phyloP scores from a whole-genome alignment of 805 yeast genomes.

The Kuraishia ogatae region DNA sequence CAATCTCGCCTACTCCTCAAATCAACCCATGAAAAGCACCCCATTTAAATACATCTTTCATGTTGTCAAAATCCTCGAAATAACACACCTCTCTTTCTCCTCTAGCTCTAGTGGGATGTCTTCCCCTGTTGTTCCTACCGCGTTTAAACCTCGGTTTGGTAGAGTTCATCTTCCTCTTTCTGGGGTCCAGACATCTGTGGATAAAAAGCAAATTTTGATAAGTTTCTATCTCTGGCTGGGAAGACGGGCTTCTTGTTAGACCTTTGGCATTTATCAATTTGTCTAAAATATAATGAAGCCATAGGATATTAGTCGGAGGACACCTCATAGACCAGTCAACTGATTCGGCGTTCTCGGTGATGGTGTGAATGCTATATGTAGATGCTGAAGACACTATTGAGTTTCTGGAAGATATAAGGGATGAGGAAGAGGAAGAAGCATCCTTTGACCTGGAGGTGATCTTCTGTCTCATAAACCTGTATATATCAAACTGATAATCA shows the following conservation, averaged over 20 bases:
- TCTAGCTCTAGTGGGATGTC: neutral
- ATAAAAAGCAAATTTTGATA: constrained; percentile 20
- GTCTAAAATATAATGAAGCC: constrained; percentile 57
- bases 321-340: constrained; percentile 39
- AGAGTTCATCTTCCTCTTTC: constrained; percentile 14
- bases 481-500: constrained; percentile 54
- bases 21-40: neutral
- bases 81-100: neutral
- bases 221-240: constrained; percentile 10
- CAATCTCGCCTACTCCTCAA: neutral
- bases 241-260: neutral
- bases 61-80: constrained; percentile 1
- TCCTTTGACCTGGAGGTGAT: neutral
- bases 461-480: constrained; percentile 42
- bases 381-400: neutral
- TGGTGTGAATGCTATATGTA: neutral
- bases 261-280: constrained; percentile 35
- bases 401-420: neutral
- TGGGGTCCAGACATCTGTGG: constrained; percentile 26
- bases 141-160: constrained; percentile 9
- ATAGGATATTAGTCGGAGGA: constrained; percentile 46
- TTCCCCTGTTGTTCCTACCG: neutral
- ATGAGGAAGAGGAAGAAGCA: neutral
- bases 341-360: constrained; percentile 10
- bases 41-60: constrained; percentile 3